Base-by-base conservation (phyloP, 805 yeast species). In the Candida endomychidarum region DNA sequence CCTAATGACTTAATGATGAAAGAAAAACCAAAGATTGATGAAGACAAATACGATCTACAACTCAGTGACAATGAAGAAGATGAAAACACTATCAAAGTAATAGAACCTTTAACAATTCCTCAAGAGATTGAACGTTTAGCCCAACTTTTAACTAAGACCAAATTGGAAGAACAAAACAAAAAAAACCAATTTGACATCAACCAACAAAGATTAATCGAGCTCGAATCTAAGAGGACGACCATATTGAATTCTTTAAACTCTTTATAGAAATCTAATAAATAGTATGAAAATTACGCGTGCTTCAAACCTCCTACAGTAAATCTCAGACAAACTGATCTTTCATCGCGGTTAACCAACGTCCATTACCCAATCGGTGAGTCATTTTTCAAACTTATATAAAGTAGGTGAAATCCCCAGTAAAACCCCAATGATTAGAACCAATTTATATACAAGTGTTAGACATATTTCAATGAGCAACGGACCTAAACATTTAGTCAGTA, bases 401-500 rank as follows among this genome's bases (percentile, higher is more conserved):
- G 3, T 16, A 29, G 18, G 15, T 4, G 22, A 19, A 23, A 3
- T 9, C 12, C 35, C 12, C 14, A 18, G 21, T 16, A 28, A 28
- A 33, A 19, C 22, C 26, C 16, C 19, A 9, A 43, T 39, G 46
- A 38, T 38, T 24, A 40, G 32, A 31, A 36, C 43, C 10, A 24
- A 19, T 26, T 39, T 48, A 21, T 19, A 19, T 29, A 26, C 11
- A 15, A 34, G 14, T 26, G 26, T 45, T 18, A 40, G 41, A 37
- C 25, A 34, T 19, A 6, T 41, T 16, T 34, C 38, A 12, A 34
- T 35, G 37, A 34, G 29, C n/a, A 28, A 27, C 7, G 41, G 48
- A 32, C 74, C 74, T 18, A 78, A 95, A 60, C 97, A 91, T 60
- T 72, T 93, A 56, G 75, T 86, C 16, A 84, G 87, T 19, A 93